Evolutionary conservation across 225 moss, liverwort and hornwort species (phyloP), one percentile per base, ranked within the genome.

Genomic region (Thuidium tamariscinum): DNA sequence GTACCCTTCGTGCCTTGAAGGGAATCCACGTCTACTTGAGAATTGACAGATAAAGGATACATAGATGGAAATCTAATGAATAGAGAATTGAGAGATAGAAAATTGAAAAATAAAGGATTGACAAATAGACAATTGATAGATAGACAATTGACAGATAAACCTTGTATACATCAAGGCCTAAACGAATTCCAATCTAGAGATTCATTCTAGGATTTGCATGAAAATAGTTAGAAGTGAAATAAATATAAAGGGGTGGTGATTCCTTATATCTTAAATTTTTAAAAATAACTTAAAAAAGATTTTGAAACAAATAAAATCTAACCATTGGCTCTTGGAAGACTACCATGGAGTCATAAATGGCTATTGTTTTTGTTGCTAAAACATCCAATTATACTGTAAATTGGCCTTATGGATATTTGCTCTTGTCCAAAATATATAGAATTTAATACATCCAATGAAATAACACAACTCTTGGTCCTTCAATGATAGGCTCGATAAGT

Each of bases 161-260:
- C 5, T 0, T n/a, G 0, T 52, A 51, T 21, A 5, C 5, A 52
- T 52, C 2, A n/a, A n/a, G 14, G 52, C 7, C 7, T 23, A 22
- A n/a, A n/a, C 21, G 13, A 52, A 23, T 1, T n/a, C 9, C 5
- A 75, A 14, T 52, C 17, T 32, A 7, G 2, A 49, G 4, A 11
- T 48, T 2, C 1, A 30, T 11, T 32, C 0, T 19, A 11, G 1
- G 46, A 75, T n/a, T 52, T 14, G 9, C 4, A 19, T 52, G 1
- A 3, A 0, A 36, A 25, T 25, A 75, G 23, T 23, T 52, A 15
- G 8, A 34, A 75, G 6, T 10, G 6, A 23, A 52, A 23, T 25
- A 52, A n/a, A 4, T 9, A 6, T 23, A 52, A 15, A n/a, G 6
- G 15, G 1, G 3, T 23, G 14, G 14, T 49, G 23, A 23, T 75